phyloP scores from a whole-genome alignment of 768 basidiomycete species.

The Podaxis sp. region DNA sequence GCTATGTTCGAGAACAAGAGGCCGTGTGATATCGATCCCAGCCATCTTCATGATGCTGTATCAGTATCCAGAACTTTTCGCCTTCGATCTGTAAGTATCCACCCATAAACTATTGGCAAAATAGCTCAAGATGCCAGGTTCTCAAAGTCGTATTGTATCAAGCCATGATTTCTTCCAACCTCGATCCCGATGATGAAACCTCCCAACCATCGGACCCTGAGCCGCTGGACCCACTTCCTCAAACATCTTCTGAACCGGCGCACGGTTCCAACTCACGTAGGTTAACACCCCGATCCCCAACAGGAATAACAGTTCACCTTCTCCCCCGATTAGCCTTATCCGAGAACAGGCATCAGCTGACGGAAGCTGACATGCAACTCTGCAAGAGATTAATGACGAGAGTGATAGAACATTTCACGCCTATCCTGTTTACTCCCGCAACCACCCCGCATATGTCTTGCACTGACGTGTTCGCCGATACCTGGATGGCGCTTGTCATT shows the following conservation, averaged over 20 bases:
- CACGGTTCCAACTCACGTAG: not conserved
- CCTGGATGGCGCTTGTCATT: slow-evolving; percentile 73
- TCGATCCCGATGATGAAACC: slow-evolving; percentile 40
- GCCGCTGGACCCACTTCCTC: slow-evolving; percentile 16
- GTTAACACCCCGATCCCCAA: not conserved
- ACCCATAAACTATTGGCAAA: not conserved
- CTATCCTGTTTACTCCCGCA: slow-evolving; percentile 69
- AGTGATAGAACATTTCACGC: slow-evolving; percentile 69
- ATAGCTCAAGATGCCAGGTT: slow-evolving; percentile 35
- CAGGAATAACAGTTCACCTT: not conserved
- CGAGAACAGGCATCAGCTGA: slow-evolving; percentile 13
- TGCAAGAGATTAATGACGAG: slow-evolving; percentile 51
- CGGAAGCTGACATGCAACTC: slow-evolving; percentile 29
- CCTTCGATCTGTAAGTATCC: slow-evolving; percentile 46
- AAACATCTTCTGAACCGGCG: not conserved
- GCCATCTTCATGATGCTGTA: slow-evolving; percentile 52
- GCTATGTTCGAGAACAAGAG: slow-evolving; percentile 46
- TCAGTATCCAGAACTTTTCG: slow-evolving; percentile 47
- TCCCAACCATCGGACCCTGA: slow-evolving; percentile 11
- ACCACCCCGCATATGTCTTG: slow-evolving; percentile 73
- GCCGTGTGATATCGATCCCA: slow-evolving; percentile 32
- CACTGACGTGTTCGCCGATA: slow-evolving; percentile 69
- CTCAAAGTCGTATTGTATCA: slow-evolving; percentile 66
- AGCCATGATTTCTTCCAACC: slow-evolving; percentile 58
- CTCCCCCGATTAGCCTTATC: slow-evolving; percentile 23